Conservation (phyloP, 768 basidiomycete genomes). For the Panaeolus cyanescens region DNA sequence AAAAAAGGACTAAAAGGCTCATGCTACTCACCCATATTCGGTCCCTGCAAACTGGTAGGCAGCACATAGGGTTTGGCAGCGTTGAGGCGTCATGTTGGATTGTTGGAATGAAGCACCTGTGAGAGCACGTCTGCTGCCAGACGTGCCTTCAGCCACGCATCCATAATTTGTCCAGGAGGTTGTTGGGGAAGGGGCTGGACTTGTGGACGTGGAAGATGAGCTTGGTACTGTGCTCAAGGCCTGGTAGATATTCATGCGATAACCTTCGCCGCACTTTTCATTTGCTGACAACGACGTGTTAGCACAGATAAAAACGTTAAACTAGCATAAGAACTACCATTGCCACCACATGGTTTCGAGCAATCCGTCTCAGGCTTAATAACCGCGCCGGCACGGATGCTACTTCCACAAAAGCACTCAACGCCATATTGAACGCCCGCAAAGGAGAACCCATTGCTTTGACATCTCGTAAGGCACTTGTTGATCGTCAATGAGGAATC, state of each 20-base stretch:
- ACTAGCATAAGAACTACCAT: constrained; percentile 19
- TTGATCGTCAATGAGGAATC: constrained; percentile 24
- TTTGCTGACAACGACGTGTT: constrained; percentile 16
- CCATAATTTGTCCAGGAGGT: constrained; percentile 24
- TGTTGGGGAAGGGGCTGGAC: constrained; percentile 10
- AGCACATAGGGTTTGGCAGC: constrained; percentile 30
- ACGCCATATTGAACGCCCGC: constrained; percentile 33
- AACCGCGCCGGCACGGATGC: constrained; percentile 20
- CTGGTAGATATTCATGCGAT: constrained; percentile 27
- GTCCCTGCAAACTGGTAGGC: constrained; percentile 32
- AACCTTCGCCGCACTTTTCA: constrained; percentile 31
- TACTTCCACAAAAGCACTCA: constrained; percentile 33
- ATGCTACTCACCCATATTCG: constrained; percentile 30
- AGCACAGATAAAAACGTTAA: not conserved
- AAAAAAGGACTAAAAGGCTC: not conserved
- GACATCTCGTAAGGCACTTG: constrained; percentile 29
- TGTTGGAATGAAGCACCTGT: constrained; percentile 24
- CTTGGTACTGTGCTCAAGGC: not conserved
- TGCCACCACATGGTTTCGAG: constrained; percentile 31
- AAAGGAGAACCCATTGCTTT: constrained; percentile 24
- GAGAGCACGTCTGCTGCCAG: constrained; percentile 32
- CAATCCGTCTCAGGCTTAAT: constrained; percentile 26
- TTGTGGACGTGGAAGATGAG: constrained; percentile 13
- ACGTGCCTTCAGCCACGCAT: constrained; percentile 35
- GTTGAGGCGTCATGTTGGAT: constrained; percentile 30